These are phyloP conservation scores for Albophoma yamanashiensis DNA, from an alignment of 2,329 filamentous ascomycete species.

Conservation along the genomic window DNA sequence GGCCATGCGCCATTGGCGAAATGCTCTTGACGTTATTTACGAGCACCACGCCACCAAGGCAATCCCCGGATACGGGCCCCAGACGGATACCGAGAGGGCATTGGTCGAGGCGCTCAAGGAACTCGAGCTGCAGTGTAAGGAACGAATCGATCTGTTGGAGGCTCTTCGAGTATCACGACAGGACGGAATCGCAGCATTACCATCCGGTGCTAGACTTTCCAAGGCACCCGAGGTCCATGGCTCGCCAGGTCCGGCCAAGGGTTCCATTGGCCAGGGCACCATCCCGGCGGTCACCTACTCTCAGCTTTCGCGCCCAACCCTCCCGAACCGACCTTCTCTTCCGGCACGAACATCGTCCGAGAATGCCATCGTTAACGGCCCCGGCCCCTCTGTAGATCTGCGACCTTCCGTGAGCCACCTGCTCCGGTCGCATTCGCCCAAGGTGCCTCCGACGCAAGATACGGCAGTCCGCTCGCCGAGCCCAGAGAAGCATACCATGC, in stretches of 20 bases:
- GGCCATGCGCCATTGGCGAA: conserved; percentile 82
- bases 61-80: conserved; percentile 56
- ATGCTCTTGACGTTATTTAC: conserved; percentile 79
- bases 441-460: conserved; percentile 21
- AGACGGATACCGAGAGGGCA: conserved; percentile 73
- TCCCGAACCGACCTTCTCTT: conserved; percentile 46
- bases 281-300: conserved; percentile 72
- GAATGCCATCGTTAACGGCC: conserved; percentile 20
- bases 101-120: conserved; percentile 71
- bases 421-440: conserved; percentile 20
- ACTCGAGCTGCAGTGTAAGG: conserved; percentile 85
- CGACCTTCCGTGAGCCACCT: conserved; percentile 7
- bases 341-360: conserved; percentile 45
- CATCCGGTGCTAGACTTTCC: conserved; percentile 6
- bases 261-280: conserved; percentile 70
- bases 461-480: conserved; percentile 38
- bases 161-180: conserved; percentile 60
- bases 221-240: conserved; percentile 13
- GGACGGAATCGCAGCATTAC: conserved; percentile 14
- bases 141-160: conserved; percentile 80
- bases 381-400: conserved; percentile 6
- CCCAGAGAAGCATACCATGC: conserved; percentile 51
- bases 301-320: conserved; percentile 62
- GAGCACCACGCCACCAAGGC: conserved; percentile 72
- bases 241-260: conserved; percentile 22